Evolutionary conservation across 306 rosid species (phyloP).

Genomic region (Psophocarpus tetragonolobus): DNA sequence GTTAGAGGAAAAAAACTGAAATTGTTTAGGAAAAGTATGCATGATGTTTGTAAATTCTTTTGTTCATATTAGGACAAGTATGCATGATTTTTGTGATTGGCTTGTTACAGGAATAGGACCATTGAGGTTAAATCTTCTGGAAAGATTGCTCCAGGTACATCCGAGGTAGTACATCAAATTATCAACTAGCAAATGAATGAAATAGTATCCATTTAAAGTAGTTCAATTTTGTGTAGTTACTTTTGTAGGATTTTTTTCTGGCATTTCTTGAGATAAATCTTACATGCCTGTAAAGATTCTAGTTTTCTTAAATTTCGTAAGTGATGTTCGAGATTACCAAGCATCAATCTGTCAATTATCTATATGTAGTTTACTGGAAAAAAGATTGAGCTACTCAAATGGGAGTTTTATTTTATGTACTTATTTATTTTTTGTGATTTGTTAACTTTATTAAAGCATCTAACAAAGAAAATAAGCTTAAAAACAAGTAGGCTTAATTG

Average conservation of each 20-base stretch:
- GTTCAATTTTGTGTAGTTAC: slow-evolving; percentile 2
- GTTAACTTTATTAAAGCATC: background rate
- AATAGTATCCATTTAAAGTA: slow-evolving; percentile 4
- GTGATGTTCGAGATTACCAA: no score
- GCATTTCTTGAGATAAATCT: background rate
- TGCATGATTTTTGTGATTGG: slow-evolving; percentile 36
- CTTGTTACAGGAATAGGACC: slow-evolving; percentile 75
- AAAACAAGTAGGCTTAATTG: background rate
- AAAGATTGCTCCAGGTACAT: slow-evolving; percentile 76
- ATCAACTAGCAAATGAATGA: slow-evolving; percentile 5
- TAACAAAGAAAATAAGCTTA: background rate
- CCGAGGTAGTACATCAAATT: slow-evolving; percentile 66
- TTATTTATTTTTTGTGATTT: background rate
- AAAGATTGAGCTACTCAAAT: background rate
- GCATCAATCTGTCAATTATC: no score
- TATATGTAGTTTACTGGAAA: background rate
- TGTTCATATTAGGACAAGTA: slow-evolving; percentile 11
- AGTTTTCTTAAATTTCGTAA: no score
- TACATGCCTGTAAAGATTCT: background rate
- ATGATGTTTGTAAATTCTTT: background rate
- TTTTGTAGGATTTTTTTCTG: background rate
- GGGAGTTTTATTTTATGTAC: background rate
- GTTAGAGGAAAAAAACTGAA: background rate
- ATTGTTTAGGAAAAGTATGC: slow-evolving; percentile 2
- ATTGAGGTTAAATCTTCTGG: slow-evolving; percentile 75